Percentiles rank a stretch among this genome's conserved stretches.
Conservation (phyloP, 805 yeast genomes). For the Candida palmyrensis region DNA sequence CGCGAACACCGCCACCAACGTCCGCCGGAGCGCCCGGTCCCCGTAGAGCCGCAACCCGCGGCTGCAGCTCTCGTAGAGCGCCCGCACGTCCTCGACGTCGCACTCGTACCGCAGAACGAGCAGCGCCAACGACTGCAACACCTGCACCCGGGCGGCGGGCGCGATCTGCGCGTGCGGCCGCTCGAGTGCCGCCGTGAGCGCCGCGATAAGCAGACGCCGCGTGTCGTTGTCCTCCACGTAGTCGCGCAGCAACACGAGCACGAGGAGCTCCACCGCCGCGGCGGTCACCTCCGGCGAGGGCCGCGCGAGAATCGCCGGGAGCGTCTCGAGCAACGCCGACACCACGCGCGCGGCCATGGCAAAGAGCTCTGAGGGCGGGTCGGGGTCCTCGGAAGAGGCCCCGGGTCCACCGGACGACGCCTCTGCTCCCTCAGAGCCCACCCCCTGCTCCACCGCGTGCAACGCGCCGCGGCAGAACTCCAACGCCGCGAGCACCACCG, state of each 20-base stretch:
- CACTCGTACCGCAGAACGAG: conserved; percentile 52
- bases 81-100: conserved; percentile 43
- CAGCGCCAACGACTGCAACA: conserved; percentile 52
- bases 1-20: conserved; percentile 54
- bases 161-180: conserved; percentile 51
- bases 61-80: conserved; percentile 47
- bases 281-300: conserved; percentile 43
- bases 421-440: too few species aligned
- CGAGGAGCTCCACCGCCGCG: conserved; percentile 46
- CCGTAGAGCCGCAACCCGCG: conserved; percentile 53
- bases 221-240: conserved; percentile 53
- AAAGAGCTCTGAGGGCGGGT: too few species aligned
- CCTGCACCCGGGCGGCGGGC: conserved; percentile 46
- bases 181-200: conserved; percentile 58
- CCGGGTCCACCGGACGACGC: too few species aligned
- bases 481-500: conserved; percentile 53
- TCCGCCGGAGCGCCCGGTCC: conserved; percentile 58
- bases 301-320: conserved; percentile 46
- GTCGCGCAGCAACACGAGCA: conserved; percentile 51
- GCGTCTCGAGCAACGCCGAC: conserved; percentile 45
- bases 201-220: conserved; percentile 46
- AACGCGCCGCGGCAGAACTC: conserved; percentile 49
- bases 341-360: conserved; percentile 54
- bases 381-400: too few species aligned
- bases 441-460: conserved; percentile 7